Evolutionary conservation across 2,329 filamentous ascomycete genomes (phyloP), one percentile per base, ranked within the genome.

Genomic region (Cordyceps fumosorosea): DNA sequence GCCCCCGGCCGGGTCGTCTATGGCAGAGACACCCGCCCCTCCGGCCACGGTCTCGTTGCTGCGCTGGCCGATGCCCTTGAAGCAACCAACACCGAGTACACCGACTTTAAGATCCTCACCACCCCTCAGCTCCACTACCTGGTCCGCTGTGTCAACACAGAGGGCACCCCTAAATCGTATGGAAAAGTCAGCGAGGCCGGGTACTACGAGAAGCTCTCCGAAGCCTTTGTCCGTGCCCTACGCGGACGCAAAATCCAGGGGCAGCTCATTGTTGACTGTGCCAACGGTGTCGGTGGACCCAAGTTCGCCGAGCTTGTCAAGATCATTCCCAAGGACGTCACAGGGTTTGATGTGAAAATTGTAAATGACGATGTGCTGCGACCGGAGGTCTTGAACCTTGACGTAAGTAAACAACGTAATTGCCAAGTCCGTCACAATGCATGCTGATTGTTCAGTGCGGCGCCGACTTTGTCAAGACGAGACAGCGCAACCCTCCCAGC

Each of bases 81-180:
- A 64, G 90, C 90, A 57, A 88, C 89, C 53, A 84, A 84, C 62
- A 86, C 89, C 60, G 85, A 91, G 64, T 88, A 85, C 72, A 86
- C 86, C 71, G 93, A 98, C 80, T 93, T 88, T 79, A 95, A 93
- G 76, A 88, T 93, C 73, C 81, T 97, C 70, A 98, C 95, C 14
- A 99, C 95, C 3, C 95, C 95, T n/a, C 95, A 98, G 78, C 84
- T 99, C 63, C 95, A 99, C 80, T 99, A 99, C 77, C 82, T 98
- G 66, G 93, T 93, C 37, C 90, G 95, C 66, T 96, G 93, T 75
- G 85, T 92, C 77, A 99, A 99, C 78, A 98, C 93, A 1, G 84
- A 95, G 69, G 90, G 89, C 64, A 96, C 91, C 2, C 88, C 89
- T 62, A 88, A 92, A 68, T 85, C 91, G 20, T 99, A 98, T 72